These are phyloP conservation scores for Diplogelasinospora grovesii DNA, from an alignment of 495 filamentous ascomycete species.

Conservation along the genomic window DNA sequence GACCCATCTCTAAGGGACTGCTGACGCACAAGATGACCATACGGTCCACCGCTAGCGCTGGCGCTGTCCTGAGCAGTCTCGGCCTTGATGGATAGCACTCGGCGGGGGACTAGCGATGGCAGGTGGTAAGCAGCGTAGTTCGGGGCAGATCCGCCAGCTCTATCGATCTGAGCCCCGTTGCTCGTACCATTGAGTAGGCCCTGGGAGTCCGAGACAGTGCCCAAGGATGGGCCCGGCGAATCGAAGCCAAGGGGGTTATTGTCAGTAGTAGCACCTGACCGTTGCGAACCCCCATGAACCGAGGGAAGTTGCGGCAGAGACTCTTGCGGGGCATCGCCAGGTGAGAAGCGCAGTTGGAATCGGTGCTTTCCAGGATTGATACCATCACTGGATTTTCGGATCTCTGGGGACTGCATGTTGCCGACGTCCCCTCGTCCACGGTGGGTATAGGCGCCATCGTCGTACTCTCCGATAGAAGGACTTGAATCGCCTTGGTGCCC, in stretches of 20 bases:
- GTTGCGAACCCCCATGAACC: neutral
- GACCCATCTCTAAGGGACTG: neutral
- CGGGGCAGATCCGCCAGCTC: neutral
- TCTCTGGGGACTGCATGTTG: neutral
- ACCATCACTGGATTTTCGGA: neutral
- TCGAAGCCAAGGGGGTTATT: neutral
- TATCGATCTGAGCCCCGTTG: neutral
- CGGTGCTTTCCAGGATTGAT: neutral
- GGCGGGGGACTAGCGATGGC: neutral
- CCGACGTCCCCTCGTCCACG: constrained; percentile 2
- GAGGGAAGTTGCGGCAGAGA: constrained; percentile 7
- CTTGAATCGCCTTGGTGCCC: neutral
- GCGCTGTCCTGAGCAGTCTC: neutral
- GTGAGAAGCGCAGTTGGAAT: constrained; percentile 2
- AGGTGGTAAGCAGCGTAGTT: neutral
- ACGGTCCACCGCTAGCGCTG: neutral
- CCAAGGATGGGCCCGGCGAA: neutral
- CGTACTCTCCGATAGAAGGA: neutral
- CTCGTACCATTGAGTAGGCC: neutral
- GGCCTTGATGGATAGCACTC: neutral
- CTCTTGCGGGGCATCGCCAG: constrained; percentile 1
- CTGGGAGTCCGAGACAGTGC: constrained; percentile 2
- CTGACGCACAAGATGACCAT: neutral
- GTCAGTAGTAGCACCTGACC: neutral
- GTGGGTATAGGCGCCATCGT: constrained; percentile 8